Percentiles rank a stretch among this genome's conserved stretches.
Conservation (phyloP, 306 rosid species). For the Cyclanthera cordifolia region DNA sequence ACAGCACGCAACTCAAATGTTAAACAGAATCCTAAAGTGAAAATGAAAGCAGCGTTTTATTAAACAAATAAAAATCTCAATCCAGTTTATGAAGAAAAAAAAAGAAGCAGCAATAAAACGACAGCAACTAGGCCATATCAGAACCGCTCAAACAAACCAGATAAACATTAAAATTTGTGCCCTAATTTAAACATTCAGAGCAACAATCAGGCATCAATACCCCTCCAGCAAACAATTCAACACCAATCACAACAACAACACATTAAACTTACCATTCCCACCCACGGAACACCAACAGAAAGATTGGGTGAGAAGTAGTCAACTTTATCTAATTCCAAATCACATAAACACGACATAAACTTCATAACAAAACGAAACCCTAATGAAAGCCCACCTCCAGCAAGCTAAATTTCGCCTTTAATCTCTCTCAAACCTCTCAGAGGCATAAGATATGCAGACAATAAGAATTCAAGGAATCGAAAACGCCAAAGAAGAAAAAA, state of each 20-base stretch:
- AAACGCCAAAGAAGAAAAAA: background rate
- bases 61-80: background rate
- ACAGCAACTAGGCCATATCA: background rate
- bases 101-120: background rate
- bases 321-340: background rate
- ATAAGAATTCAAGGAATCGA: background rate
- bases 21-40: background rate
- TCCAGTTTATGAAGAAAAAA: background rate
- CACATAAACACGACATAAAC: background rate
- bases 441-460: background rate
- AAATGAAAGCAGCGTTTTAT: background rate
- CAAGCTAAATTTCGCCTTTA: background rate
- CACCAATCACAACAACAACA: background rate
- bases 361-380: background rate
- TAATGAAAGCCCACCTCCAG: background rate
- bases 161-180: background rate
- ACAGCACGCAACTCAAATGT: background rate
- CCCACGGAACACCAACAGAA: background rate
- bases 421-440: background rate
- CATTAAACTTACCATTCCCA: background rate
- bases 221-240: background rate
- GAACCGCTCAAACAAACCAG: background rate
- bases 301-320: background rate
- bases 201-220: background rate
- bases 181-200: background rate